These are phyloP conservation scores for Fraxinus baroniana DNA, from an alignment of 305 asterid species.

Conservation along the genomic window DNA sequence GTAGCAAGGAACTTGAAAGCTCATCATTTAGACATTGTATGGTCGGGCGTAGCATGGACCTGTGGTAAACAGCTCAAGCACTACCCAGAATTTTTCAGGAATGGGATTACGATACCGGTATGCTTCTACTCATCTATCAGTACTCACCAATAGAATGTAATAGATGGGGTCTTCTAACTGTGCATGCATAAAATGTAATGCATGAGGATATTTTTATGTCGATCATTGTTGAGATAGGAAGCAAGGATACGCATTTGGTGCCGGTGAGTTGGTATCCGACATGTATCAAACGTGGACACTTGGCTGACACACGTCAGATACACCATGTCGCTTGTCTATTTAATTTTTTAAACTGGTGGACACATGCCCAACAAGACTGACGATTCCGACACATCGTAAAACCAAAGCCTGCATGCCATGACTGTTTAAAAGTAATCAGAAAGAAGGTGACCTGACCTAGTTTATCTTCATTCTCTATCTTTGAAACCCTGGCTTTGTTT, in stretches of 20 bases:
- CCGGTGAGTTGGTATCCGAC: neutral
- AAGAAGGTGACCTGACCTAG: neutral
- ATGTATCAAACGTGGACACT: neutral
- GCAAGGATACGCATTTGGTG: neutral
- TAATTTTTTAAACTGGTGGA: neutral
- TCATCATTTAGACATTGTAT: conserved; percentile 65
- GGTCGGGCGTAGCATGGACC: conserved; percentile 90
- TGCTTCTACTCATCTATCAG: conserved; percentile 31
- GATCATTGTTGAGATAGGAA: neutral
- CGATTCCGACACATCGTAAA: neutral
- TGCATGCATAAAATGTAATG: conserved; percentile 4
- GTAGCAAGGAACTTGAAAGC: conserved; percentile 60
- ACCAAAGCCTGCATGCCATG: neutral
- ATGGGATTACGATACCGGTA: conserved; percentile 81
- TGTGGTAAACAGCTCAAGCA: conserved; percentile 95
- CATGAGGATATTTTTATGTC: neutral
- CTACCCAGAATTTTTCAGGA: conserved; percentile 79
- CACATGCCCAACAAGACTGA: neutral
- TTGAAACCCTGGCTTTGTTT: neutral
- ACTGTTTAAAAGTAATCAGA: neutral
- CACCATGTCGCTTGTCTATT: neutral
- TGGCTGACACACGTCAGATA: neutral
- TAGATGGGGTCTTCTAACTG: neutral
- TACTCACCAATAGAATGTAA: neutral
- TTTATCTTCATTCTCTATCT: neutral